Conservation (phyloP, 2,329 filamentous ascomycete genomes). For the Cytospora paraplurivora region DNA sequence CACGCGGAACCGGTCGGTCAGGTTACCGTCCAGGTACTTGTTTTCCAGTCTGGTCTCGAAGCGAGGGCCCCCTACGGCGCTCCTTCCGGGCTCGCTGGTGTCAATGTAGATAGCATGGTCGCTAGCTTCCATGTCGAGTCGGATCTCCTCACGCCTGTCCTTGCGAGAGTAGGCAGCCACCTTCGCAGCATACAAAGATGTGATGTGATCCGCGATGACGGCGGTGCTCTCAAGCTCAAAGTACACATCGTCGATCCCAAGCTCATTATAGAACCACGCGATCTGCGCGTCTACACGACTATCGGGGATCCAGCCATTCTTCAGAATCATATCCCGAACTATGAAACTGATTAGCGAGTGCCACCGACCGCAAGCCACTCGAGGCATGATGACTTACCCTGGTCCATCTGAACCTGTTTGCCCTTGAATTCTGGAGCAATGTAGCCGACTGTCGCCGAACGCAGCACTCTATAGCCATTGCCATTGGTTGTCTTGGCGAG, state of each 20-base stretch:
- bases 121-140: slow-evolving; percentile 88
- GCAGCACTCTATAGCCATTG: slow-evolving; percentile 73
- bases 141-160: slow-evolving; percentile 92
- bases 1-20: slow-evolving; percentile 77
- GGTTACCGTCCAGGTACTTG: slow-evolving; percentile 88
- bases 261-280: slow-evolving; percentile 95
- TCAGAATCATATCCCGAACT: slow-evolving; percentile 81
- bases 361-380: slow-evolving; percentile 5
- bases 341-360: slow-evolving; percentile 21
- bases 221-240: slow-evolving; percentile 87
- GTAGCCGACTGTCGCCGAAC: slow-evolving; percentile 90
- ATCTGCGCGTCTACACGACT: slow-evolving; percentile 84
- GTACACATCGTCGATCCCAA: slow-evolving; percentile 98
- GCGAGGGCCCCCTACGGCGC: slow-evolving; percentile 74
- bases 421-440: slow-evolving; percentile 92
- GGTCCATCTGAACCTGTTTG: slow-evolving; percentile 86
- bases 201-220: slow-evolving; percentile 90
- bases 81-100: slow-evolving; percentile 86
- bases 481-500: slow-evolving; percentile 52
- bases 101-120: slow-evolving; percentile 99
- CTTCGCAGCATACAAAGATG: slow-evolving; percentile 95
- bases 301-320: slow-evolving; percentile 82
- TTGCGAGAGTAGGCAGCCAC: slow-evolving; percentile 90
- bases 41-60: slow-evolving; percentile 93
- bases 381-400: slow-evolving; percentile 53